Percentiles rank a stretch among this genome's conserved stretches.
These are phyloP conservation scores for Tremellales sp. DNA, from an alignment of 1,284 basidiomycete genomes.

Conservation along the genomic window DNA sequence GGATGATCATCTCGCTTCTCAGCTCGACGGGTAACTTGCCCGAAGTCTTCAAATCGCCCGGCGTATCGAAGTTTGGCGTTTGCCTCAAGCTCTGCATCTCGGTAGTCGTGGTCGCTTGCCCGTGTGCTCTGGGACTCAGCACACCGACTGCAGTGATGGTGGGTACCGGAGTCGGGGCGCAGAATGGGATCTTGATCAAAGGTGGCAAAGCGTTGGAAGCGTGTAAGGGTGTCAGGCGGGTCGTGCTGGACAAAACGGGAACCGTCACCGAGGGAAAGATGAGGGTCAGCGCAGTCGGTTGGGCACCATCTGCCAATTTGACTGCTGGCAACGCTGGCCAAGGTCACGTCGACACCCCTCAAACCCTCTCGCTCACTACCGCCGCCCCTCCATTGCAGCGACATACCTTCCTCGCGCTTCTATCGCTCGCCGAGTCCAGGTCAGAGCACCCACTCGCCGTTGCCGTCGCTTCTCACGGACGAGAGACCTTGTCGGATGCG, in stretches of 20 bases:
- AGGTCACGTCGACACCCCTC: constrained; percentile 23
- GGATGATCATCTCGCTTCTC: constrained; percentile 75
- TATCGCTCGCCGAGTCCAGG: constrained; percentile 78
- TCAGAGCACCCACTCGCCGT: constrained; percentile 96
- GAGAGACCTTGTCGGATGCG: constrained; percentile 57
- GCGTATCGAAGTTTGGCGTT: constrained; percentile 79
- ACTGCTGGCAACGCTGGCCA: constrained; percentile 7
- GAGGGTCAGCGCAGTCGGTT: constrained; percentile 66
- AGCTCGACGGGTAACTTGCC: constrained; percentile 62
- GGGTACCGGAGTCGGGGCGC: constrained; percentile 93
- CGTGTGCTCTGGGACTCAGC: constrained; percentile 91
- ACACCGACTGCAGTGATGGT: constrained; percentile 99
- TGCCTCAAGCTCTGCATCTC: constrained; percentile 97
- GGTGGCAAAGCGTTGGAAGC: constrained; percentile 92
- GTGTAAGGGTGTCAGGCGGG: constrained; percentile 70
- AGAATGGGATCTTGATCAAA: constrained; percentile 97
- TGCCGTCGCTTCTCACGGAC: constrained; percentile 78
- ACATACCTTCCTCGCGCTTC: constrained; percentile 68
- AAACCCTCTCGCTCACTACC: constrained; percentile 42
- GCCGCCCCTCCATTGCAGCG: constrained; percentile 49
- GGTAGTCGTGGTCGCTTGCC: constrained; percentile 97
- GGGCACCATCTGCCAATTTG: constrained; percentile 56
- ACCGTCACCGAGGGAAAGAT: constrained; percentile 89
- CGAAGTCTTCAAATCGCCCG: constrained; percentile 74
- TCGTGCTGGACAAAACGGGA: constrained; percentile 96